Evolutionary conservation across 2,329 filamentous ascomycete genomes (phyloP), one percentile per base, ranked within the genome.

Genomic region (Sporothrix euskadiensis): DNA sequence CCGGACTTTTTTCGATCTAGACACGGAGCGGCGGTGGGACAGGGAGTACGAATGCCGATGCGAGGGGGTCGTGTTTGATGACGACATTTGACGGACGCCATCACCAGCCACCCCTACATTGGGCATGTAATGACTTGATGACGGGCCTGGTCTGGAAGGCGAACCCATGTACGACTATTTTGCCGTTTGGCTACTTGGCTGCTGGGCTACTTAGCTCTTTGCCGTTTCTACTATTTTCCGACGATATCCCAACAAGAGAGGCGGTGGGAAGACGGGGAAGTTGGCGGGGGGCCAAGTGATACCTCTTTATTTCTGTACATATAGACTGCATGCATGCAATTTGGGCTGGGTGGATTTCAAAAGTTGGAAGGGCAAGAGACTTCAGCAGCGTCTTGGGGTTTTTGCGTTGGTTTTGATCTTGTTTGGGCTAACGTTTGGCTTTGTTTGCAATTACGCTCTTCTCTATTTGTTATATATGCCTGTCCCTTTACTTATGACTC

Each of bases 241-340:
- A 52, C n/a, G 4, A 22, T 10, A 22, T 32, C 32, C 14, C 57
- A 19, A 39, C 19, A 16, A 8, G 57, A n/a, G 32, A 61, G 8
- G 19, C 44, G 16, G 22, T 35, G 30, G 57, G 19, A 22, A 52
- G 19, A 57, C 16, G 49, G 32, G 35, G 35, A 19, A 16, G n/a
- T 35, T 49, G 35, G 22, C 39, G 47, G 47, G 44, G 41, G 35
- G 52, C 59, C 32, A 12, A 35, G 30, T 39, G 39, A 22, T 70
- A 68, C 41, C 39, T 30, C 22, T 39, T 52, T 57, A 16, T 41
- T 73, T 19, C 16, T 73, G 69, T 73, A 73, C 52, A 73, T 73
- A 69, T 68, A 73, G 72, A 73, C 16, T 65, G 44, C 57, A 71
- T 63, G 35, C 59, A 71, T 63, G 35, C 59, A 44, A 49, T 71